phyloP scores from a whole-genome alignment of 2,329 filamentous ascomycete species.

The Geosmithia putterillii region DNA sequence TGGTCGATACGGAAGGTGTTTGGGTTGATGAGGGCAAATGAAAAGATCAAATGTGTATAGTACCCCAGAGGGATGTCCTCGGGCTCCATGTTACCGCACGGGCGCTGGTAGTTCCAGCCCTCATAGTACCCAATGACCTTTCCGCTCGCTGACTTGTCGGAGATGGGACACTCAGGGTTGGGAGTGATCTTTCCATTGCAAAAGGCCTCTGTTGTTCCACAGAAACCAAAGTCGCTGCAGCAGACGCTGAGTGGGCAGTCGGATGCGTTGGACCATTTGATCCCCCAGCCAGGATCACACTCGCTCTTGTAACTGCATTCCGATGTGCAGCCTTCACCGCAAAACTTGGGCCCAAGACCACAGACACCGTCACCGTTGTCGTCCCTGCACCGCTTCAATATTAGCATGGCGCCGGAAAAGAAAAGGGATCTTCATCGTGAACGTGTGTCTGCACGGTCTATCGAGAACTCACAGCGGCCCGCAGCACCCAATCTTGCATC shows the following conservation, averaged over 20 bases:
- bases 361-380: slow-evolving; percentile 34
- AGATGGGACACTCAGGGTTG: slow-evolving; percentile 10
- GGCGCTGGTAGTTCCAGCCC: slow-evolving; percentile 8
- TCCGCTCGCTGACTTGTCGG: slow-evolving; percentile 4
- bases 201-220: slow-evolving; percentile 11
- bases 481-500: neutral
- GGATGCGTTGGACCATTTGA: slow-evolving; percentile 1
- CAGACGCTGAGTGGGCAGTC: slow-evolving; percentile 21
- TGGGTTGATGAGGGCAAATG: slow-evolving; percentile 22
- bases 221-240: slow-evolving; percentile 19
- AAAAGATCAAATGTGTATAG: slow-evolving; percentile 19
- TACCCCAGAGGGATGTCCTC: slow-evolving; percentile 11
- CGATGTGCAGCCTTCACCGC: slow-evolving; percentile 9
- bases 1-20: slow-evolving; percentile 8
- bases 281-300: slow-evolving; percentile 11
- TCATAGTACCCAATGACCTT: slow-evolving; percentile 21
- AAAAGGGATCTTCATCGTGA: too few relatives aligned
- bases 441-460: slow-evolving; percentile 25
- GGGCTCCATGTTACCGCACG: slow-evolving; percentile 11
- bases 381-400: slow-evolving; percentile 27
- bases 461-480: slow-evolving; percentile 16
- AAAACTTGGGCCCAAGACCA: slow-evolving; percentile 11
- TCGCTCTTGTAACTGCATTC: slow-evolving; percentile 9
- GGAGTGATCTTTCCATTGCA: slow-evolving; percentile 9
- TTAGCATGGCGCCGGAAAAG: too few relatives aligned